Conservation (phyloP, 1,139 yeast species). For the Zygosaccharomyces sapae region DNA sequence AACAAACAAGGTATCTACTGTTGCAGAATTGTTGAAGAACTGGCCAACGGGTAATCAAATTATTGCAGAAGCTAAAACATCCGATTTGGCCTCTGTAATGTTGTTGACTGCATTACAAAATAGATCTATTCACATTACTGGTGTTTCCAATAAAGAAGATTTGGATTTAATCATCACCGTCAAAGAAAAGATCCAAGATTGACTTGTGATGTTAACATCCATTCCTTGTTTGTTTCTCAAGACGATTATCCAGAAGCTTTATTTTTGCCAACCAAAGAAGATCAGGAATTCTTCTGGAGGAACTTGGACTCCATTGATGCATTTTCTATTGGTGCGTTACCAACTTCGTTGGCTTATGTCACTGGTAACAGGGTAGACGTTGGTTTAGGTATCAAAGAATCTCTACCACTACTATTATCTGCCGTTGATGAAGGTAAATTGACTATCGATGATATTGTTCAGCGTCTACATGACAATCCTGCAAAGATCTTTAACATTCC, state of each 20-base stretch:
- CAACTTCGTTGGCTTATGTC: constrained; percentile 66
- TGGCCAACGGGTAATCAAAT: constrained; percentile 89
- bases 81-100: constrained; percentile 86
- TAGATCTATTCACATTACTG: constrained; percentile 85
- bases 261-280: constrained; percentile 75
- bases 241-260: constrained; percentile 65
- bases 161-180: constrained; percentile 80
- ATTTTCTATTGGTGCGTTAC: constrained; percentile 80
- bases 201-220: constrained; percentile 86
- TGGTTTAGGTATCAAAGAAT: constrained; percentile 76
- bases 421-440: constrained; percentile 75
- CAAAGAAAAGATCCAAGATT: constrained; percentile 73
- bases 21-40: constrained; percentile 70
- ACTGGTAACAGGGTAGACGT: constrained; percentile 56
- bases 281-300: constrained; percentile 80
- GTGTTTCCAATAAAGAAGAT: constrained; percentile 77
- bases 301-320: constrained; percentile 71
- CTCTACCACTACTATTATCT: constrained; percentile 73
- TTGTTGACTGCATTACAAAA: constrained; percentile 84
- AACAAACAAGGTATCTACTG: constrained; percentile 64
- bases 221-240: constrained; percentile 70
- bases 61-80: constrained; percentile 86
- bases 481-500: constrained; percentile 77
- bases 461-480: constrained; percentile 79
- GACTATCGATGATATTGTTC: constrained; percentile 66